A percentile compares a stretch with the other conserved stretches of the same genome.
These are phyloP conservation scores for Pleurotus tuber-regium DNA, from an alignment of 768 basidiomycete species.

Conservation along the genomic window DNA sequence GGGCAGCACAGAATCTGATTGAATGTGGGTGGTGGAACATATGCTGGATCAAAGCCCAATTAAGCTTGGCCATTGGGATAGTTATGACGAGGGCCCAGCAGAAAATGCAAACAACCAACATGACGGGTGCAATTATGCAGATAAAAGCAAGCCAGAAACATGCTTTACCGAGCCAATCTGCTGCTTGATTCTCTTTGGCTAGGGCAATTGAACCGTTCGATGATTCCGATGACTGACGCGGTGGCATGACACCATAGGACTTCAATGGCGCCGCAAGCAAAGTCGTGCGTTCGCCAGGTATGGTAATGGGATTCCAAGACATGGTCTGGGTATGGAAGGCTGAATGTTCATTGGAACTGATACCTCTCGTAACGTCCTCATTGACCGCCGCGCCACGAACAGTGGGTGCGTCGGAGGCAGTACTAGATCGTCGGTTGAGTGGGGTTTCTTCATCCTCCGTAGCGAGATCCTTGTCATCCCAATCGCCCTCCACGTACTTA, in stretches of 20 bases:
- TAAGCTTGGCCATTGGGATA: slow-evolving; percentile 97
- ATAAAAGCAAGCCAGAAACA: slow-evolving; percentile 81
- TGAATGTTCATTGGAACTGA: no score
- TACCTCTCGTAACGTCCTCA: slow-evolving; percentile 41
- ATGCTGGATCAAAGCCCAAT: slow-evolving; percentile 89
- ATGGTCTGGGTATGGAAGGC: slow-evolving; percentile 36
- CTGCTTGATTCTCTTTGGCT: slow-evolving; percentile 30
- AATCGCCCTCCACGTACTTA: slow-evolving; percentile 92
- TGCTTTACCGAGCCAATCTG: slow-evolving; percentile 64
- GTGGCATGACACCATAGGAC: slow-evolving; percentile 64
- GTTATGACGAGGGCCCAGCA: slow-evolving; percentile 97
- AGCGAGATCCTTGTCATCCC: slow-evolving; percentile 37
- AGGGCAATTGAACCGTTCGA: slow-evolving; percentile 30
- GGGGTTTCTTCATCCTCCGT: slow-evolving; percentile 35
- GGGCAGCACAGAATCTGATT: slow-evolving; percentile 93
- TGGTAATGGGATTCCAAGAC: slow-evolving; percentile 40
- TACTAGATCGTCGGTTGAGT: slow-evolving; percentile 25
- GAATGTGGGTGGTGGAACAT: slow-evolving; percentile 75
- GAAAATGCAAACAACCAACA: slow-evolving; percentile 82
- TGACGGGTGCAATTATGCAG: slow-evolving; percentile 80
- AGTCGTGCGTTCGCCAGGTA: slow-evolving; percentile 46
- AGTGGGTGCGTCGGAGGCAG: slow-evolving; percentile 33
- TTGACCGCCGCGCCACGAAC: slow-evolving; percentile 27
- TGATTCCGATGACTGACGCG: slow-evolving; percentile 27
- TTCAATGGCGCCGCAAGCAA: slow-evolving; percentile 48